Percentiles rank a stretch among this genome's conserved stretches.
Evolutionary conservation across 169 alveolate genomes (phyloP).

Genomic region (Cyclospora cayetanensis): DNA sequence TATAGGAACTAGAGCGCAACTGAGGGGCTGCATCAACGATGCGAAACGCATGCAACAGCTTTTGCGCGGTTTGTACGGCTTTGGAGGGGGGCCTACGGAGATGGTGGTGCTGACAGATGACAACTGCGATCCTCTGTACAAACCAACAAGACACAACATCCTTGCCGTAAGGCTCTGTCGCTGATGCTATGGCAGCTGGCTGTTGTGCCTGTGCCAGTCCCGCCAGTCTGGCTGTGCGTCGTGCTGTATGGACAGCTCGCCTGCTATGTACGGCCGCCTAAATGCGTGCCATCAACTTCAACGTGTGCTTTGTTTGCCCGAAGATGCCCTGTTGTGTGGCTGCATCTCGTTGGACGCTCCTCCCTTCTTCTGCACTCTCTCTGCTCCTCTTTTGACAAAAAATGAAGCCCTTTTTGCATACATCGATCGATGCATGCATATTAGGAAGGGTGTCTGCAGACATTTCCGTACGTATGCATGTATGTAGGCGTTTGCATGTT

Average conservation of each 20-base stretch:
- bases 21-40: slow-evolving; percentile 81
- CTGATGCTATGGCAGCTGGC: not conserved
- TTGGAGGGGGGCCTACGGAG: not conserved
- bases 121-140: not conserved
- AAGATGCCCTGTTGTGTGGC: not conserved
- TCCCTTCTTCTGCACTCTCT: not conserved
- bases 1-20: slow-evolving; percentile 75
- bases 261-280: too few species aligned
- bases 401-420: not conserved
- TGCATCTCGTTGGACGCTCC: not conserved
- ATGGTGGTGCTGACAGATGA: slow-evolving; percentile 41
- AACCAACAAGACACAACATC: slow-evolving; percentile 15
- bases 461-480: not conserved
- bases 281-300: too few species aligned
- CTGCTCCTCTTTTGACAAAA: not conserved
- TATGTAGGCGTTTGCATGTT: not conserved
- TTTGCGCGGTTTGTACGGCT: slow-evolving; percentile 72
- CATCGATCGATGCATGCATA: not conserved
- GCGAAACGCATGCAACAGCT: slow-evolving; percentile 76
- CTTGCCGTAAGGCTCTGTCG: not conserved
- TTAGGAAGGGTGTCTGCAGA: not conserved
- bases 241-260: not conserved
- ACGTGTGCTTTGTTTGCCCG: not conserved
- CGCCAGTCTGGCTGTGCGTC: not conserved
- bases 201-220: not conserved